Base-by-base conservation (phyloP, 1,139 yeast species). In the Geotrichum restrictum region DNA sequence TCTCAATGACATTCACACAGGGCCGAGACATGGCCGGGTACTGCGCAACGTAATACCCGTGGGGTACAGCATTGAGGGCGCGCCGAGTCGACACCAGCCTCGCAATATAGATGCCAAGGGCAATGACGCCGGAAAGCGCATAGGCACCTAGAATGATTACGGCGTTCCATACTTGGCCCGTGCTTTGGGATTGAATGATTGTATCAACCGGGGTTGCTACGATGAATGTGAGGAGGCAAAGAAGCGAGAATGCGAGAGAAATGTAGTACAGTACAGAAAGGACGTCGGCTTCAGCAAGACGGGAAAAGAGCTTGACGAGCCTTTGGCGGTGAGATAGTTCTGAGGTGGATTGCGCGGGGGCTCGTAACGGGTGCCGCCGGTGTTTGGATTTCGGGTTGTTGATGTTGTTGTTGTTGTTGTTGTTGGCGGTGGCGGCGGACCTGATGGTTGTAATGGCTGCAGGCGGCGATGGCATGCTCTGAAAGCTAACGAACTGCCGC, bases 161-260 rank as follows among this genome's bases (percentile, higher is more conserved):
- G 16, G 85, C 78, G 64, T 87, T 85, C 67, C 87, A 70, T 10
- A 77, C 82, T 58, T 79, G 80, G 53, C 79, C 79, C 19, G 78
- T 71, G 1, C 80, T 69, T 41, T 77, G 72, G 1, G 91, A 82
- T 67, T 84, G 91, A 1, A 80, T 79, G 56, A 85, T 77, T 46
- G 85, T 82, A 67, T 87, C 95, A n/a, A 85, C 75, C 1, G 89
- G 89, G 0, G 89, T 77, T 6, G 83, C 86, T 2, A 83, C 73
- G 10, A 83, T 71, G 55, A 86, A 77, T 1, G 81, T 85, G 33
- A 80, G 64, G 46, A 80, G 71, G 27, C 82, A 62, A 3, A 80
- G 60, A 42, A 81, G 64, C 40, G 81, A 71, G n/a, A 82, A 63
- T 18, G 76, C 69, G 53, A 81, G 70, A 14, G 88, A 79, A 43